Conservation (phyloP, 2,329 filamentous ascomycete species). For the Pseudogymnoascus destructans region DNA sequence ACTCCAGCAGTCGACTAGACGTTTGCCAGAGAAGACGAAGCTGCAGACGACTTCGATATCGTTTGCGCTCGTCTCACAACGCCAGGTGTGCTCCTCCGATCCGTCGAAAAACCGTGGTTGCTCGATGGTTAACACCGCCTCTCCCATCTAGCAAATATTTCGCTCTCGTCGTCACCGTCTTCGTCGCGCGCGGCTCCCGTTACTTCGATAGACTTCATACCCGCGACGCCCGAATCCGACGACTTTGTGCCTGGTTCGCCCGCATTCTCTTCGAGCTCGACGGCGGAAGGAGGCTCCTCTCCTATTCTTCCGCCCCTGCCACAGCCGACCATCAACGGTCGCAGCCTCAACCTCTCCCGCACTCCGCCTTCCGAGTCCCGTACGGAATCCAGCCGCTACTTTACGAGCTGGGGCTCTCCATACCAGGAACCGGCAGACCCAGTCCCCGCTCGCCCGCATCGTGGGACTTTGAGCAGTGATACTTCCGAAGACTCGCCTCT, state of each 20-base stretch:
- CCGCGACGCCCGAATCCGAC: constrained; percentile 11
- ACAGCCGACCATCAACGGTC: constrained; percentile 41
- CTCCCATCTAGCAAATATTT: constrained; percentile 17
- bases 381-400: constrained; percentile 33
- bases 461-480: constrained; percentile 44
- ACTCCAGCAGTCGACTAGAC: constrained; percentile 10
- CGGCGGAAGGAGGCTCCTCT: constrained; percentile 43
- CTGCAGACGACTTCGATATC: constrained; percentile 43
- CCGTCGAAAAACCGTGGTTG: background rate
- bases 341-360: constrained; percentile 40
- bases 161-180: constrained; percentile 27
- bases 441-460: constrained; percentile 30
- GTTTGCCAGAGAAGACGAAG: constrained; percentile 31
- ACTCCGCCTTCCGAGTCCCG: constrained; percentile 31
- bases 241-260: constrained; percentile 34
- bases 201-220: constrained; percentile 42
- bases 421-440: constrained; percentile 55
- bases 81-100: constrained; percentile 29
- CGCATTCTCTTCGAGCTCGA: constrained; percentile 48
- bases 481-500: constrained; percentile 47
- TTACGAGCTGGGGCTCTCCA: constrained; percentile 83
- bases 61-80: constrained; percentile 52
- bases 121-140: constrained; percentile 9
- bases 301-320: constrained; percentile 46
- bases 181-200: constrained; percentile 44